Conservation (phyloP, 768 basidiomycete genomes). For the Auricularia heimuer region DNA sequence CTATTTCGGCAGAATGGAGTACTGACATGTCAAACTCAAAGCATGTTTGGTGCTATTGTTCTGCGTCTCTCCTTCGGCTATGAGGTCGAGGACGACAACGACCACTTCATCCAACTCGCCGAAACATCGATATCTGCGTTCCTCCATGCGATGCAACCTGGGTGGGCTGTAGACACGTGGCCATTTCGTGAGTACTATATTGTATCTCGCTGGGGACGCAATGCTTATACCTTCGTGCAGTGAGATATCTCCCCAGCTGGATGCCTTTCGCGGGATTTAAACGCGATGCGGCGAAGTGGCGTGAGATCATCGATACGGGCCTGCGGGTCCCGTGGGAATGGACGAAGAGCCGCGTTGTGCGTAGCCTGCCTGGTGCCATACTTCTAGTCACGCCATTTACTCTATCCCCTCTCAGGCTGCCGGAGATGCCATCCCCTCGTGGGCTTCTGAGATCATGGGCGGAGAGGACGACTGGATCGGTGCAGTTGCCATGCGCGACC, state of each 20-base stretch:
- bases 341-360: constrained; percentile 9
- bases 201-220: no score
- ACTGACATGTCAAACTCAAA: no score
- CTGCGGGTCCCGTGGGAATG: constrained; percentile 6
- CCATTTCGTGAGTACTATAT: neutral
- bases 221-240: constrained; percentile 3
- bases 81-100: constrained; percentile 10
- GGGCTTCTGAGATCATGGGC: no score
- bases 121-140: constrained; percentile 2
- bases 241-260: constrained; percentile 16
- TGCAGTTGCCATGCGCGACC: no score
- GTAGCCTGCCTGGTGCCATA: neutral
- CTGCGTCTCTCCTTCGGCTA: constrained; percentile 17
- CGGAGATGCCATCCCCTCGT: no score
- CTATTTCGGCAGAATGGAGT: no score
- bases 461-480: no score
- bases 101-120: constrained; percentile 9
- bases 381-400: no score
- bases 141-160: constrained; percentile 1
- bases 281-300: constrained; percentile 9
- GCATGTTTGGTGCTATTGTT: constrained; percentile 2
- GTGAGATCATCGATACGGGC: neutral
- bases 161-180: neutral
- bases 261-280: constrained; percentile 17
- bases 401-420: no score